A percentile compares a stretch with the other conserved stretches of the same genome.
phyloP scores from a whole-genome alignment of 495 filamentous ascomycete genomes.

The Penicillium chermesinum region DNA sequence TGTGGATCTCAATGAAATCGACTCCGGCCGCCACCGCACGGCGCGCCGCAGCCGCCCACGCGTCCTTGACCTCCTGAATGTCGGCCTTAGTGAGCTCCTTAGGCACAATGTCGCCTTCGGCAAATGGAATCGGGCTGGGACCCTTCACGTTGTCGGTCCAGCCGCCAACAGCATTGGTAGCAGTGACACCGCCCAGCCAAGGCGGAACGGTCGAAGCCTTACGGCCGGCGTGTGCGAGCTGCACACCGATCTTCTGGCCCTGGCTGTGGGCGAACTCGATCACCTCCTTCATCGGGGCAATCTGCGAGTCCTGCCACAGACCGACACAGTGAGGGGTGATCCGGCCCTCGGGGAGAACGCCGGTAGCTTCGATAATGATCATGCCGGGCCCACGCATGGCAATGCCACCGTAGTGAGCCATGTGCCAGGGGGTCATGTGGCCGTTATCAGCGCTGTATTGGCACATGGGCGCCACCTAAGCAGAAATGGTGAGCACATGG shows the following conservation, averaged over 20 bases:
- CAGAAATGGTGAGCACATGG: constrained; percentile 7
- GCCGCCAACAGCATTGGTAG: constrained; percentile 52
- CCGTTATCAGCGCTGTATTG: constrained; percentile 65
- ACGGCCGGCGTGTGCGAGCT: constrained; percentile 71
- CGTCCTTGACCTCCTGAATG: constrained; percentile 53
- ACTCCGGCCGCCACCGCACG: constrained; percentile 55
- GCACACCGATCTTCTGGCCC: constrained; percentile 65
- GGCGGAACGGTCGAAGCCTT: constrained; percentile 68
- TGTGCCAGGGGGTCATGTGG: constrained; percentile 59
- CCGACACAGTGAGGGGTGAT: constrained; percentile 71
- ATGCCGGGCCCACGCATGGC: constrained; percentile 63
- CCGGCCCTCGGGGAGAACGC: constrained; percentile 64
- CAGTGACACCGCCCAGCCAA: constrained; percentile 51
- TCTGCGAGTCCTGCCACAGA: constrained; percentile 70
- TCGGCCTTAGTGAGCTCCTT: constrained; percentile 52
- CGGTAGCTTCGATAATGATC: constrained; percentile 67
- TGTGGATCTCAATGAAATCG: constrained; percentile 57
- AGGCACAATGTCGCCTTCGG: constrained; percentile 46
- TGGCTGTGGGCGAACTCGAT: constrained; percentile 70
- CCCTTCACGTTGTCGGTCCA: constrained; percentile 57
- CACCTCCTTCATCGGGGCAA: constrained; percentile 54
- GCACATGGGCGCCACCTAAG: constrained; percentile 57
- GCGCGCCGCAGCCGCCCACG: constrained; percentile 50
- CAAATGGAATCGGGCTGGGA: constrained; percentile 51
- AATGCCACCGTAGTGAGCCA: constrained; percentile 54